Percentiles rank a stretch among this genome's conserved stretches.
These are phyloP conservation scores for Hapsidospora chrysogenum DNA, from an alignment of 495 filamentous ascomycete genomes.

Conservation along the genomic window DNA sequence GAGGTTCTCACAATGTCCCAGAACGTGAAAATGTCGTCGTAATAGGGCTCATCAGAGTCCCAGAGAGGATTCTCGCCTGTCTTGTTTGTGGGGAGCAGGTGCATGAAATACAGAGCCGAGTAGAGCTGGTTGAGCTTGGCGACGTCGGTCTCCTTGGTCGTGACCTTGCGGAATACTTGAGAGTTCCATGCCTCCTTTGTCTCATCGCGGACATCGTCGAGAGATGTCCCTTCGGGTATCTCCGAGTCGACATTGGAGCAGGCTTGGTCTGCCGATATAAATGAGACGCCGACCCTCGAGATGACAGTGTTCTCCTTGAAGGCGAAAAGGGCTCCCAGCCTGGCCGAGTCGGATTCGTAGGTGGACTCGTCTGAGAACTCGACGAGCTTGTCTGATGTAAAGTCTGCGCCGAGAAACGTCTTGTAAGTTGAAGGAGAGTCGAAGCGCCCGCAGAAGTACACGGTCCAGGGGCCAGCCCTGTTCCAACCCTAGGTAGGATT, in stretches of 20 bases:
- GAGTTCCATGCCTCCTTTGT: conserved; percentile 39
- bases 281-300: conserved; percentile 56
- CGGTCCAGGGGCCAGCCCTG: conserved; percentile 40
- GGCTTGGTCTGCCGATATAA: conserved; percentile 46
- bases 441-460: conserved; percentile 57
- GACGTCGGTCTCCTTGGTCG: conserved; percentile 36
- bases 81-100: conserved; percentile 51
- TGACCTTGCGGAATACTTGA: conserved; percentile 45
- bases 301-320: conserved; percentile 25
- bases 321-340: conserved; percentile 26
- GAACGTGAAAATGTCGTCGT: conserved; percentile 39
- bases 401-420: conserved; percentile 35
- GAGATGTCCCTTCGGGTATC: conserved; percentile 31
- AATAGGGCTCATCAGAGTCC: conserved; percentile 48
- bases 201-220: conserved; percentile 28
- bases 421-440: conserved; percentile 22
- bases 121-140: conserved; percentile 45
- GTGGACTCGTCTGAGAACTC: conserved; percentile 10
- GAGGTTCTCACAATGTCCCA: conserved; percentile 29
- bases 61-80: conserved; percentile 58
- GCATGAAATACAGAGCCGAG: conserved; percentile 51
- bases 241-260: conserved; percentile 41
- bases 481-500: conserved; percentile 24
- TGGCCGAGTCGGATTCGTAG: conserved; percentile 9
- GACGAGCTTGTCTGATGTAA: conserved; percentile 8